Percentiles rank a stretch among this genome's conserved stretches.
Evolutionary conservation across 192 early-diverging fungal species (phyloP).

Genomic region (Coemansia sp.): DNA sequence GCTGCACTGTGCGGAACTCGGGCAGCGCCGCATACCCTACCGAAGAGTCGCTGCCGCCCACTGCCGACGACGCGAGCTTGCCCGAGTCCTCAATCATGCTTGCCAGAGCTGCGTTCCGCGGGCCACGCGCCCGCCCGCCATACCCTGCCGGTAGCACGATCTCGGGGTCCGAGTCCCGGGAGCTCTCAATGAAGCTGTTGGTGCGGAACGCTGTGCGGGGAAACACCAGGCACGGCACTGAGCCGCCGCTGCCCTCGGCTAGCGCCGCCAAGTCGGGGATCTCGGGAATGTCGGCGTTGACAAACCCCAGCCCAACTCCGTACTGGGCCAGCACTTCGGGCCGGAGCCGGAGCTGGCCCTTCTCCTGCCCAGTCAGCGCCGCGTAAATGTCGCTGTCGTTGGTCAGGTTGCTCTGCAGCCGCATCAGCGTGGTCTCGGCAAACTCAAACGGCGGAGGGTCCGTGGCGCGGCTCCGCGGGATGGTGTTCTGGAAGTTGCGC

Average conservation of each 20-base stretch:
- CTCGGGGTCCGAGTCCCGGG: neutral
- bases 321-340: slow-evolving; percentile 39
- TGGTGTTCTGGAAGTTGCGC: slow-evolving; percentile 41
- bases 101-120: slow-evolving; percentile 1
- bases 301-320: slow-evolving; percentile 54
- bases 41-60: too few species aligned
- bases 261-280: slow-evolving; percentile 26
- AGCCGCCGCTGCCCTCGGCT: slow-evolving; percentile 18
- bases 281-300: slow-evolving; percentile 20
- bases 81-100: slow-evolving; percentile 20
- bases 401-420: slow-evolving; percentile 27
- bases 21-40: too few species aligned
- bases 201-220: slow-evolving; percentile 52
- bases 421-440: slow-evolving; percentile 19
- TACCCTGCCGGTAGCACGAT: neutral
- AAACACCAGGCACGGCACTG: slow-evolving; percentile 44
- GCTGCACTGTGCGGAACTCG: slow-evolving; percentile 41
- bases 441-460: slow-evolving; percentile 37
- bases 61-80: too few species aligned
- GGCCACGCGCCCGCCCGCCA: neutral
- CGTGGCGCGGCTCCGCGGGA: slow-evolving; percentile 10
- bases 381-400: slow-evolving; percentile 32
- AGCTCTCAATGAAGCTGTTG: slow-evolving; percentile 47
- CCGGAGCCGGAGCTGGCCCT: slow-evolving; percentile 28
- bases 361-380: slow-evolving; percentile 40